These are phyloP conservation scores for Santalum album DNA, from an alignment of 164 flowering plant genomes.

Conservation along the genomic window DNA sequence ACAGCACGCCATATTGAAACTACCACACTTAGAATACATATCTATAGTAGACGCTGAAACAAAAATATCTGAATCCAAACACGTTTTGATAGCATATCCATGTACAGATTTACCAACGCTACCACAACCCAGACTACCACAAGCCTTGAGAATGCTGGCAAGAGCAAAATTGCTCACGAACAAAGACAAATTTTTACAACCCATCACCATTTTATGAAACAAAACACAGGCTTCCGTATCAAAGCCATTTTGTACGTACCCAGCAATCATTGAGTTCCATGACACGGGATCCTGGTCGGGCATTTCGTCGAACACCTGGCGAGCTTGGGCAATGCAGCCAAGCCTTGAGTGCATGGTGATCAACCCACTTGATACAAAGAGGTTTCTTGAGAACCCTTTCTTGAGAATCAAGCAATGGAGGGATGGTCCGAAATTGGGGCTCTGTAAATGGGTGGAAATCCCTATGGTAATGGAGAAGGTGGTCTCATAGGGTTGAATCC, in stretches of 20 bases:
- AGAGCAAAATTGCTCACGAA: conserved; percentile 15
- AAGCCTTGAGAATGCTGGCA: conserved; percentile 21
- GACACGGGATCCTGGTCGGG: conserved; percentile 13
- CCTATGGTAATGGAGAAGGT: conserved; percentile 16
- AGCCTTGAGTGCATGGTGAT: conserved; percentile 13
- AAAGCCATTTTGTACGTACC: conserved; percentile 13
- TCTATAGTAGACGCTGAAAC: conserved; percentile 13
- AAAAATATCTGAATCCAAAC: conserved; percentile 17
- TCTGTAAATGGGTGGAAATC: conserved; percentile 8
- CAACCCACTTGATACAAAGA: conserved; percentile 21
- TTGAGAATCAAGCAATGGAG: conserved; percentile 19
- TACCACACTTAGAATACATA: conserved; percentile 20
- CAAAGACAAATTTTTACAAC: conserved; percentile 6
- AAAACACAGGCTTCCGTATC: conserved; percentile 12
- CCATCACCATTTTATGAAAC: conserved; percentile 13
- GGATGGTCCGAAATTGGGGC: conserved; percentile 7
- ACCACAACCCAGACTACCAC: conserved; percentile 14
- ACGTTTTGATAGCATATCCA: conserved; percentile 13
- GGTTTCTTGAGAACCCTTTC: conserved; percentile 15
- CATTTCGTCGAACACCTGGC: conserved; percentile 19
- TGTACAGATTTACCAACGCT: conserved; percentile 17
- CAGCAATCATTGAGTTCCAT: conserved; percentile 23
- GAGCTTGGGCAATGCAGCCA: conserved; percentile 10
- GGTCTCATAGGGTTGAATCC: conserved; percentile 16
- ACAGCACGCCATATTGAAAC: conserved; percentile 8